phyloP scores from a whole-genome alignment of 2,329 filamentous ascomycete genomes.

The Claviceps digitariae region DNA sequence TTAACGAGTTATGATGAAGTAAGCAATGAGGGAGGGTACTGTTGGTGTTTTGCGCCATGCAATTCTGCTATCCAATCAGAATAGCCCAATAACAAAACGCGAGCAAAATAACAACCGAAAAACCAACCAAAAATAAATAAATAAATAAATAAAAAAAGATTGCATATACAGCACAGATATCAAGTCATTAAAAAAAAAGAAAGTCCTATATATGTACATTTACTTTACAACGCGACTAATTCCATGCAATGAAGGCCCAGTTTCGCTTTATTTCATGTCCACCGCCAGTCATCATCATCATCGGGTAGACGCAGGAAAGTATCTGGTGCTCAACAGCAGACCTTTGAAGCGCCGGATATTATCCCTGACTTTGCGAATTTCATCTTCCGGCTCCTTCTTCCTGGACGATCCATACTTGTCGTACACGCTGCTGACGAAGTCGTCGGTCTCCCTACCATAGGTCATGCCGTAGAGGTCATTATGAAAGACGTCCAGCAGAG shows the following conservation, averaged over 20 bases:
- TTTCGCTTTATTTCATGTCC: neutral
- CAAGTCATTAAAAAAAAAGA: neutral
- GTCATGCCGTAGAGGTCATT: conserved; percentile 52
- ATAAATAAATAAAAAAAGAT: neutral
- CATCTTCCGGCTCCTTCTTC: conserved; percentile 48
- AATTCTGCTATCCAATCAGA: neutral
- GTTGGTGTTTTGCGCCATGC: neutral
- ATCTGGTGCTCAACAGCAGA: conserved; percentile 58
- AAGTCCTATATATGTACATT: neutral
- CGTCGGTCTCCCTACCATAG: conserved; percentile 25
- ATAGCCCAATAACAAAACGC: too few relatives aligned
- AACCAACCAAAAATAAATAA: too few relatives aligned
- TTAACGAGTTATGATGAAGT: neutral
- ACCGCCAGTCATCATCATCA: conserved; percentile 5
- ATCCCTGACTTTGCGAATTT: conserved; percentile 58
- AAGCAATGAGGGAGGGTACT: neutral
- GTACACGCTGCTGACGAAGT: conserved; percentile 22
- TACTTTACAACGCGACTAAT: neutral
- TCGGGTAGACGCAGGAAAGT: conserved; percentile 44
- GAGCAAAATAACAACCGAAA: too few relatives aligned
- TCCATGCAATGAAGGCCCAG: neutral
- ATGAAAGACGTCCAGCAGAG: conserved; percentile 42
- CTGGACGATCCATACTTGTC: conserved; percentile 30
- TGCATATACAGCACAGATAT: neutral
- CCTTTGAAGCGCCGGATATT: conserved; percentile 72